These are phyloP conservation scores for Tilletia setariae DNA, from an alignment of 1,284 basidiomycete genomes.

Conservation along the genomic window DNA sequence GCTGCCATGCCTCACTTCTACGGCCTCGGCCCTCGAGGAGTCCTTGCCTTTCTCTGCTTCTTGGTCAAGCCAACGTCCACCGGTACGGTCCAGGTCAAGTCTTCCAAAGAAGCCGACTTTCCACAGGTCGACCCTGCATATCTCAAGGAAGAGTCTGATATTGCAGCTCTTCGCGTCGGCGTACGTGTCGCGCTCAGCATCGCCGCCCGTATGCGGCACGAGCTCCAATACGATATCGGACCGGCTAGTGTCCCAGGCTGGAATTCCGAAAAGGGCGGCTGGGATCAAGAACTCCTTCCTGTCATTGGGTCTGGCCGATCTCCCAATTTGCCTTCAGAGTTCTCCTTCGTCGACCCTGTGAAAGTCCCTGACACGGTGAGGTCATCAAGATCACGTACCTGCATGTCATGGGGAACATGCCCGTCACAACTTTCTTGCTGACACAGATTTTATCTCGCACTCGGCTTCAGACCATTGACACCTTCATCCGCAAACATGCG, in stretches of 20 bases:
- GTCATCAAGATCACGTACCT: no score
- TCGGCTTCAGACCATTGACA: slow-evolving; percentile 10
- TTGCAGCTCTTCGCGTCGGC: background rate
- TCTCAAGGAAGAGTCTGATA: slow-evolving; percentile 10
- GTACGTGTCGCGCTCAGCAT: slow-evolving; percentile 12
- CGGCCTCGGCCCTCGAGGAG: slow-evolving; percentile 11
- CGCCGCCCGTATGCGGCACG: background rate
- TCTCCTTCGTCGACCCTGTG: slow-evolving; percentile 15
- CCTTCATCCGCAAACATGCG: slow-evolving; percentile 9
- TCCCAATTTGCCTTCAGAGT: background rate
- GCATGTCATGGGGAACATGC: no score
- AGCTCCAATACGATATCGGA: slow-evolving; percentile 3
- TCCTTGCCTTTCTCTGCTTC: slow-evolving; percentile 12
- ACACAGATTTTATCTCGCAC: background rate
- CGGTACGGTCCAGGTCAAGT: background rate
- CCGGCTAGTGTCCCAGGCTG: slow-evolving; percentile 20
- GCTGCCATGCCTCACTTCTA: background rate
- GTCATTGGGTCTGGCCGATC: background rate
- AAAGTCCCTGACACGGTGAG: slow-evolving; percentile 8
- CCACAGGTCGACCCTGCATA: slow-evolving; percentile 17
- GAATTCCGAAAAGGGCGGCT: slow-evolving; percentile 14
- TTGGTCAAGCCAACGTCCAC: slow-evolving; percentile 12
- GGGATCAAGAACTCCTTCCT: background rate
- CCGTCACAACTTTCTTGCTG: no score
- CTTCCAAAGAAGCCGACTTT: slow-evolving; percentile 1